A percentile compares a stretch with the other conserved stretches of the same genome.
Evolutionary conservation across 352 stramenopile species (phyloP).

Genomic region (Phytophthora palmivora): DNA sequence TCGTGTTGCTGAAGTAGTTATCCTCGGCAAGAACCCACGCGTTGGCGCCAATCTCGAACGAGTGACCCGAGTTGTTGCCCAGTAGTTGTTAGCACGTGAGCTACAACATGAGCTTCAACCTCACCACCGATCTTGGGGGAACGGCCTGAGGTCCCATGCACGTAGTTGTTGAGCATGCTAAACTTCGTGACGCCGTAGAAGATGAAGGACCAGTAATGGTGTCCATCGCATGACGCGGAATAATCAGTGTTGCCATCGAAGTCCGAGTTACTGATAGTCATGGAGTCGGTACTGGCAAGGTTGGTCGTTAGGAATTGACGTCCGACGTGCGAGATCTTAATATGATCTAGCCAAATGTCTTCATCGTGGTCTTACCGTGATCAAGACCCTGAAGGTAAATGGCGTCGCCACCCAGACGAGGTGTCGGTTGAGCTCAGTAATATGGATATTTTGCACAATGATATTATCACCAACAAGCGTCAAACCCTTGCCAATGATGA

Average conservation of each 20-base stretch:
- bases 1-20: conserved; percentile 38
- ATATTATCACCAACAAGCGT: conserved; percentile 48
- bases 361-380: too few relatives aligned
- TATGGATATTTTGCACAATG: conserved; percentile 61
- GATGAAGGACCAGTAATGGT: conserved; percentile 59
- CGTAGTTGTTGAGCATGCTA: conserved; percentile 51
- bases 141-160: conserved; percentile 49
- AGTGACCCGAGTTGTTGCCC: conserved; percentile 44
- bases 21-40: too few relatives aligned
- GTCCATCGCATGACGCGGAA: conserved; percentile 53
- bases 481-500: conserved; percentile 52
- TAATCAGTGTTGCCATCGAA: conserved; percentile 32
- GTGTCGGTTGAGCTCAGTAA: conserved; percentile 59
- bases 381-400: conserved; percentile 30
- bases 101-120: conserved; percentile 24
- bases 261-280: not conserved
- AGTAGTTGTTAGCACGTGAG: conserved; percentile 50
- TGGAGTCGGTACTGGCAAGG: too few relatives aligned
- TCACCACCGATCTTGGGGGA: conserved; percentile 30
- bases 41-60: conserved; percentile 31
- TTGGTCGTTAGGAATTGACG: too few relatives aligned
- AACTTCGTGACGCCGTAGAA: conserved; percentile 40
- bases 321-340: too few relatives aligned
- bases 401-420: conserved; percentile 43
- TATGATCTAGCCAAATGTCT: too few relatives aligned